Evolutionary conservation across 805 yeast species (phyloP), one percentile per base, ranked within the genome.

Genomic region (Aciculoconidium aculeatum): DNA sequence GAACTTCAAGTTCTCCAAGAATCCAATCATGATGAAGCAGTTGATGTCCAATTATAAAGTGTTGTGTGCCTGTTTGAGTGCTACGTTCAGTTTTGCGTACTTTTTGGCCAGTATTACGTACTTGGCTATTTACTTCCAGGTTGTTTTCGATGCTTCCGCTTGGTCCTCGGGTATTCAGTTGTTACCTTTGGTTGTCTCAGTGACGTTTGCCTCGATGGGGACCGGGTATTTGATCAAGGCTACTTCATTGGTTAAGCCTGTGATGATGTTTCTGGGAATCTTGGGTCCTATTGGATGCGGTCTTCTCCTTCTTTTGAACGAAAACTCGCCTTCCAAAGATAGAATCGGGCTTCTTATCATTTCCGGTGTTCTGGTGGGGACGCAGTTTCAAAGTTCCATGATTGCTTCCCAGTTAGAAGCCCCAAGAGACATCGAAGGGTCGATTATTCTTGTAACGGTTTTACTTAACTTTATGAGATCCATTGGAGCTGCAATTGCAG

Each of bases 1-100:
- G 55, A 68, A 67, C 39, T 67, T 66, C 41, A 37, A 28, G n/a
- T 44, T 46, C 22, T 62, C 77, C 0, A 50, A 49, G 14, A 46
- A 56, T n/a, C 78, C 79, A 4, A 55, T 73, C 27, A 56, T 75
- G 17, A 63, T 70, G 8, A 47, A 47, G 20, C 60, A 64, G 11
- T 53, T 75, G 7, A 43, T 74, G 21, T 45, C 40, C 4, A 46
- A 51, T 23, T 51, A 51, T 6, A 57, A 54, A 12, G 61, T 72
- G 2, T 23, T 55, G 11, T 48, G 67, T 4, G 62, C 71, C 6
- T 51, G 61, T 19, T 21, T 66, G 15, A 49, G 56, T 29, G 56
- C 62, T 2, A 43, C 60, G 13, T 55, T 56, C 36, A 53, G 47
- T 27, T 60, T 54, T 35, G 55, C 55, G 6, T 58, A 55, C 32